Base-by-base conservation (phyloP, 352 stramenopile genomes). In the Globisporangium viniferum region DNA sequence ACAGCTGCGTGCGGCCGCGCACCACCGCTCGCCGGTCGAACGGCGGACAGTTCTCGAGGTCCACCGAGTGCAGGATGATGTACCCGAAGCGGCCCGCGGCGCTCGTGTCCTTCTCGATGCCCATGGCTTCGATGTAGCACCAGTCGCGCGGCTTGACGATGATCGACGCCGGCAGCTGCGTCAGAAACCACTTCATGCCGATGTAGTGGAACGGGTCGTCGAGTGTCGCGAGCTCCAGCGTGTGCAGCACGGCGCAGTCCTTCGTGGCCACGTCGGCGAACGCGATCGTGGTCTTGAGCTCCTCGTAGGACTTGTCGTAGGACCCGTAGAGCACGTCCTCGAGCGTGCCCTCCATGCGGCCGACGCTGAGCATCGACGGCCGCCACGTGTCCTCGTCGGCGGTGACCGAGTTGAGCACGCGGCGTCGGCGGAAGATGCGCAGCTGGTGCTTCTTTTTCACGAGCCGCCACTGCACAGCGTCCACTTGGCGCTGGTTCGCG, bases 121-220 rank as follows among this genome's bases (percentile, higher is more conserved):
- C 82, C 64, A 82, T 84, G 9, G 80, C 80, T 31, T 89, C 77
- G 0, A 90, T 36, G 27, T 68, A 31, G 62, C 73, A 69, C 67
- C 67, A 80, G 59, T 80, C 73, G 55, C 73, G 71, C 39, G 69
- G 56, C 22, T 60, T 51, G 67, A 80, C 64, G 41, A 80, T 29
- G 20, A 63, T 22, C 59, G 55, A 58, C 1, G 49, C 66, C 0
- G 77, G 73, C 7, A 81, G 68, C 57, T 85, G 74, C 41, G 76
- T 77, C 24, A 82, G 55, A 6, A 72, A 68, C 81, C 81, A 88
- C 59, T 88, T 88, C 39, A 89, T 62, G 3, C 79, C 79, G 14
- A 89, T 29, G 59, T 77, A 88, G 33, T 84, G 76, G 49, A 88
- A 76, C 35, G 79, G 81, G n/a, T 86, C 72, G 0, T 71, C 59